Evolutionary conservation across 139 green algal genomes (phyloP), one percentile per base, ranked within the genome.

Genomic region (Micractinium conductrix): DNA sequence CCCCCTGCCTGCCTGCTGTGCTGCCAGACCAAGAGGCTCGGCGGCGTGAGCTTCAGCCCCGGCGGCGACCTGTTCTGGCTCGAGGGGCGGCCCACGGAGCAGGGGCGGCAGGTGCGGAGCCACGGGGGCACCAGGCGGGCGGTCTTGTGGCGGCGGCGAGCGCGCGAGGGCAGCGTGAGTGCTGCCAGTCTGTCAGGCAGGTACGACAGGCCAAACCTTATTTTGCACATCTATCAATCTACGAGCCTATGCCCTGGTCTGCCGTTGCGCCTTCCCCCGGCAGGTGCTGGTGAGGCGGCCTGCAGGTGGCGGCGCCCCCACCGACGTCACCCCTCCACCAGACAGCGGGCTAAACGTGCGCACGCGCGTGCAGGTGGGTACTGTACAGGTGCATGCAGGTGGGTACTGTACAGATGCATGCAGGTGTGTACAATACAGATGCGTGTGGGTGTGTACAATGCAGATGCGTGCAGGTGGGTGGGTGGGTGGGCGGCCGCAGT

Each of bases 321-420:
- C 30, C 8, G 93, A 97, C 63, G 68, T 97, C 14, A 95, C 93
- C 22, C 91, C 91, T 6, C 58, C 38, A 4, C 72, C 48, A 1
- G 86, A 89, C 28, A 83, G 65, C 37, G 91, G 88, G 44, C 89
- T 95, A 68, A 95, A 95, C 81, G 92, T 95, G 44, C 89, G 93
- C 42, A 96, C 92, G 0, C 88, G 89, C 1, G 94, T 96, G 81
- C 93, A 95, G 73, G 73, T 79, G 73, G 12, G 22, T n/a, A n/a
- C n/a, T 95, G 44, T 88, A 92, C 42, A 96, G 92, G 0, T 87
- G 89, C 1, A 93, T 96, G 81, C 93, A 95, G 73, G 73, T 79
- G 73, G 12, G 22, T n/a, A n/a, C n/a, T 95, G 44, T 88, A 92
- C 42, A 96, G 92, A 0, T 87, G 89, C 1, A 93, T 96, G 81